Evolutionary conservation across 106 monocot genomes (phyloP), one percentile per base, ranked within the genome.

Genomic region (Dioscorea dumetorum): DNA sequence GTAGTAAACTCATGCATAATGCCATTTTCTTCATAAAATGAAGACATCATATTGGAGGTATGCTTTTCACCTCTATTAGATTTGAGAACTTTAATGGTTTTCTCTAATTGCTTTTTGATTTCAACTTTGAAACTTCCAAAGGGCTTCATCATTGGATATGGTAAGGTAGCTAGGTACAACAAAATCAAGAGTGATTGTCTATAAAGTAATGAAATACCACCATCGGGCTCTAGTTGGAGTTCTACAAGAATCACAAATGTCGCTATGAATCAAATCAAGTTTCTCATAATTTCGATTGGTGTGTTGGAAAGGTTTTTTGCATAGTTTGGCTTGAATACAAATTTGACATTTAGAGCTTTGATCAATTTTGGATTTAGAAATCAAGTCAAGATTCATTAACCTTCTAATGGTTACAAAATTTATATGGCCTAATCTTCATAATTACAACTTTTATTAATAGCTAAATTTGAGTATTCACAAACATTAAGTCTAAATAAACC

Each of bases 291-390:
- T 19, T 20, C 8, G 58, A 1, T 59, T 20, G 12, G 1, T 16
- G 4, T 49, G 16, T 2, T 8, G 11, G 61, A 71, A 71, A 2
- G 2, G 16, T 9, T 22, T 61, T 49, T 48, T 61, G 57, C 4
- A 8, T 33, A 71, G 61, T 21, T 62, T 61, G 19, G 48, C 14
- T 18, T 48, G 0, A 11, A 51, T 6, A 20, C 61, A 72, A 5
- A 51, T 57, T 72, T 72, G 12, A 51, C 58, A 70, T 48, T 60
- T 60, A 58, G 20, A 13, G 34, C 11, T 19, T 5, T 35, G 41
- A 6, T 23, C 20, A 18, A 12, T 8, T 31, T 48, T 17, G 17
- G 20, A 60, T 18, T 51, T 51, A 51, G 59, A 12, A 50, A 71
- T 61, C 49, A 71, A 50, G 21, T 23, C 23, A 7, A 22, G 4